phyloP scores from a whole-genome alignment of 2,329 filamentous ascomycete genomes.

The Calycina herbarum region DNA sequence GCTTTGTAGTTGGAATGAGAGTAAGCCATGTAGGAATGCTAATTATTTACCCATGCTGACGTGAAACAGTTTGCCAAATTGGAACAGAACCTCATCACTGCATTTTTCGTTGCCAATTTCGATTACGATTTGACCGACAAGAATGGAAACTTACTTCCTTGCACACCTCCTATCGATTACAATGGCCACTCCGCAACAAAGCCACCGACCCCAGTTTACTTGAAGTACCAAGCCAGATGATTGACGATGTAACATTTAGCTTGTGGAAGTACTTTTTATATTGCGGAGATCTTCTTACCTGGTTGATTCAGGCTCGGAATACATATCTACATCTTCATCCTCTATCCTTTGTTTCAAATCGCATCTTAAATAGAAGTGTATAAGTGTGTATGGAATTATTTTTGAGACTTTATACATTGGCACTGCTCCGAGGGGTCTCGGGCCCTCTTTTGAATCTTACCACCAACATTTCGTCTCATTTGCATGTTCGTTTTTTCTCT shows the following conservation, averaged over 20 bases:
- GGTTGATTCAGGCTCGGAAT: not conserved
- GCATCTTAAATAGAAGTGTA: too few relatives aligned
- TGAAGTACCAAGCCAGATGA: conserved; percentile 39
- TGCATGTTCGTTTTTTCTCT: too few relatives aligned
- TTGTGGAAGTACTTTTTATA: not conserved
- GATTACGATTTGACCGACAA: conserved; percentile 47
- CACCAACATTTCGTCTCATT: too few relatives aligned
- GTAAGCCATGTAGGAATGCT: conserved; percentile 24
- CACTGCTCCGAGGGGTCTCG: too few relatives aligned
- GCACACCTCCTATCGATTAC: conserved; percentile 39
- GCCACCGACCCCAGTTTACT: conserved; percentile 38
- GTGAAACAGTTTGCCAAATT: conserved; percentile 49
- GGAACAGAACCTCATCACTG: conserved; percentile 51
- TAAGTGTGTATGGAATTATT: too few relatives aligned
- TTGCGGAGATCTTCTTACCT: not conserved
- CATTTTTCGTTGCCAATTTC: conserved; percentile 51
- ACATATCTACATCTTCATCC: not conserved
- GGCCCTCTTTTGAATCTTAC: too few relatives aligned
- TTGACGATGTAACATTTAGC: not conserved
- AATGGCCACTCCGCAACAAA: conserved; percentile 44
- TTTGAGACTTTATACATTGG: too few relatives aligned
- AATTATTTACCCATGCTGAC: not conserved
- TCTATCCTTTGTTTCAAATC: not conserved
- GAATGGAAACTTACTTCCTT: conserved; percentile 37
- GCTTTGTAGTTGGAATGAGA: conserved; percentile 28